Base-by-base conservation (phyloP, 2,329 filamentous ascomycete genomes). In the Sporothrix euskadiensis region DNA sequence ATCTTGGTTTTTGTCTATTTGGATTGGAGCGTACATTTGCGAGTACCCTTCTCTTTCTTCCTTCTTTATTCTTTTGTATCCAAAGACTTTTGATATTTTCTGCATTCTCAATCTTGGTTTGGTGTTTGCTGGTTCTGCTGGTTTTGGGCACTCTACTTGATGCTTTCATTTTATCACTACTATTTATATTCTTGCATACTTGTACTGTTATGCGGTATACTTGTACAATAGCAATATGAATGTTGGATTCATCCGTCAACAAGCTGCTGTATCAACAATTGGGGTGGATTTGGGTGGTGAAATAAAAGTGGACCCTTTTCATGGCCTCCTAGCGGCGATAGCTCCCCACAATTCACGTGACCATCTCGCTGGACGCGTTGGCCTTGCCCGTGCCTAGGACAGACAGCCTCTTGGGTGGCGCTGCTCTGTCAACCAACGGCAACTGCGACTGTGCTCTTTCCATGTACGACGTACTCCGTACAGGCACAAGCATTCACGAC, bases 261-360 rank as follows among this genome's bases (percentile, higher is more conserved):
- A 56, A 16, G 26, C 35, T 35, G 52, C n/a, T 26, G 22, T 54
- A 14, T 9, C n/a, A 26, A 26, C 12, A 7, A 49, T 49, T 49
- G 12, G 47, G 19, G 47, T 22, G 52, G 22, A 16, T 56, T 4
- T 56, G 6, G 56, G 7, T 19, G 12, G 57, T 30, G 14, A n/a
- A 61, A 66, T 32, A 47, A 44, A 66, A 54, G 65, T 69, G 65
- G 65, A 22, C 4, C 44, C 16, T n/a, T 12, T 30, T 1, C 16
- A 32, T 59, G 44, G 44, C 26, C 26, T 26, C 26, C 14, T 14
- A 22, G n/a, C 22, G 22, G 14, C 19, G 59, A 63, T 35, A 69
- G 65, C 65, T 54, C 65, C 30, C 65, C 65, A 69, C 8, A 69
- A 35, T 39, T 69, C 71, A 73, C 71, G 71, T 73, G 71, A 73